Base-by-base conservation (phyloP, 441 rosid species). In the Erodium texanum region DNA sequence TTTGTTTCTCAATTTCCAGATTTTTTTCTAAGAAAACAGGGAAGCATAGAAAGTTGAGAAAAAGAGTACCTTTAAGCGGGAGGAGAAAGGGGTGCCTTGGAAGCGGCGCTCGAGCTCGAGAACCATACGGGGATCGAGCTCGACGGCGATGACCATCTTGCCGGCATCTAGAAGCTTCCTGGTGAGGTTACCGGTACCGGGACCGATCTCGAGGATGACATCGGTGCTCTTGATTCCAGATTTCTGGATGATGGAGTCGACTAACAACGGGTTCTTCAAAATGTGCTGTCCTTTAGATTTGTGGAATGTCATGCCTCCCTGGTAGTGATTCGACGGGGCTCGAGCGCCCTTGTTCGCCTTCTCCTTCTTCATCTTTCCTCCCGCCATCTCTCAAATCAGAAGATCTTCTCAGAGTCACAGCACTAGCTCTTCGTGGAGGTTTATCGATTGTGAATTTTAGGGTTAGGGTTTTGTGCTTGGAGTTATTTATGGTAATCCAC, bases 231-330 rank as follows among this genome's bases (percentile, higher is more conserved):
- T 84, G 76, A 92, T 89, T 20, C 96, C 96, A 1, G 95, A 89
- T 73, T 88, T 92, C 76, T 92, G 88, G 54, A 92, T 91, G 3
- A 92, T 89, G 19, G 90, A 66, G 71, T 89, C 98, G 0, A 92
- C 98, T 14, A 92, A 79, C 52, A 88, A 29, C 24, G 98, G 98
- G 76, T 89, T 92, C 70, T 89, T 88, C 41, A 92, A 92, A 62
- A 92, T 89, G 76, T 92, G 96, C 70, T 92, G 95, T 3, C 96
- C 95, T 74, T 89, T 92, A 2, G 93, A 92, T 76, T 89, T 92
- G 81, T 89, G 95, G 78, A 92, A 89, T 0, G 93, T 79, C 54
- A 92, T 79, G 58, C 98, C 98, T 64, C 93, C 92, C 77, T 89
- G 98, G 81, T 83, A 86, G 67, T 84, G 86, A 65, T 79, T 85